Conservation (phyloP, 805 yeast genomes). For the Ogataea parapolymorpha region DNA sequence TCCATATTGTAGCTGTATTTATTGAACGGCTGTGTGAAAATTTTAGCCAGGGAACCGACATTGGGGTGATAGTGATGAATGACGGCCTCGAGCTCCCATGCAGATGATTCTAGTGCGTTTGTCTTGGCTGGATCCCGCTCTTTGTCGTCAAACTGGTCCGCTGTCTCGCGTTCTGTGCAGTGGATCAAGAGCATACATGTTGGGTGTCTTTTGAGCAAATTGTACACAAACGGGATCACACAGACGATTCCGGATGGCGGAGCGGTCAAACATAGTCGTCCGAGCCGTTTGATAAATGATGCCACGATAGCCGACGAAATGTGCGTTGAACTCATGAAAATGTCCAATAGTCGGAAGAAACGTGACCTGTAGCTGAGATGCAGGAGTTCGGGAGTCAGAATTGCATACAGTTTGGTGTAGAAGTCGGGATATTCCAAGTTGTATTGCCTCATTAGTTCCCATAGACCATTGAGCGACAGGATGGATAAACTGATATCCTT, state of each 20-base stretch:
- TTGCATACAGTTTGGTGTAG: slow-evolving; percentile 73
- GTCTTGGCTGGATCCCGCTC: slow-evolving; percentile 78
- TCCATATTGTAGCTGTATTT: slow-evolving; percentile 87
- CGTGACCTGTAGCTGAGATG: slow-evolving; percentile 81
- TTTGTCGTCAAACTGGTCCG: slow-evolving; percentile 63
- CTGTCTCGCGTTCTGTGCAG: slow-evolving; percentile 38
- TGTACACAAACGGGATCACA: slow-evolving; percentile 86
- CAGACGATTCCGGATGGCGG: slow-evolving; percentile 89
- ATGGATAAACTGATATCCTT: slow-evolving; percentile 41
- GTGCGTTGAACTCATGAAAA: slow-evolving; percentile 85
- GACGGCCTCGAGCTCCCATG: slow-evolving; percentile 88
- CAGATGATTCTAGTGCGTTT: slow-evolving; percentile 75
- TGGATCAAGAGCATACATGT: slow-evolving; percentile 90
- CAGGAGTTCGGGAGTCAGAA: slow-evolving; percentile 71
- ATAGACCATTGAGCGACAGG: slow-evolving; percentile 81
- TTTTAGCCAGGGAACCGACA: slow-evolving; percentile 85
- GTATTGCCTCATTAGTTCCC: slow-evolving; percentile 74
- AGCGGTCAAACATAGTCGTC: slow-evolving; percentile 69
- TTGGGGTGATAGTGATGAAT: slow-evolving; percentile 87
- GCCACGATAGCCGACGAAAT: slow-evolving; percentile 80
- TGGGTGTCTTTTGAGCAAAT: slow-evolving; percentile 86
- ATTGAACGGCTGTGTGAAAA: slow-evolving; percentile 84
- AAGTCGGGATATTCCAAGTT: slow-evolving; percentile 93
- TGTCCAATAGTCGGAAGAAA: slow-evolving; percentile 80
- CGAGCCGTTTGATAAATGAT: slow-evolving; percentile 79